These are phyloP conservation scores for Thermomyces lanuginosus DNA, from an alignment of 2,329 filamentous ascomycete genomes.

Conservation along the genomic window DNA sequence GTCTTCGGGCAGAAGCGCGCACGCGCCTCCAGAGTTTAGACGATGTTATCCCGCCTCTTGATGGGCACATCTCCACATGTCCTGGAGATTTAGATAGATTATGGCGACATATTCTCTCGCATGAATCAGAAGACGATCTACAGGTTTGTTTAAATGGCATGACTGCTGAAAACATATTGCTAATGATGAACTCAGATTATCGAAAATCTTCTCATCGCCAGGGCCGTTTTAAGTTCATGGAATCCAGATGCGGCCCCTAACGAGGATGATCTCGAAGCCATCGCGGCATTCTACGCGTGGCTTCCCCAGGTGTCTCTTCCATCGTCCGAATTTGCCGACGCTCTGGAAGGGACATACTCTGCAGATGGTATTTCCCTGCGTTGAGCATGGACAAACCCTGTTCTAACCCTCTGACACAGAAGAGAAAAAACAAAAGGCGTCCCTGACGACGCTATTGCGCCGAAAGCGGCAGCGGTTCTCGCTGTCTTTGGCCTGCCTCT, in stretches of 20 bases:
- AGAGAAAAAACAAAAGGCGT: constrained; percentile 8
- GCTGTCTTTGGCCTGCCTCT: constrained; percentile 17
- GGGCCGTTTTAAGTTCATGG: constrained; percentile 11
- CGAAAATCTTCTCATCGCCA: constrained; percentile 16
- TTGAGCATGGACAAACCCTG: background rate
- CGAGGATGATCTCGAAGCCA: constrained; percentile 11
- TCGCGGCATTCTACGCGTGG: constrained; percentile 19
- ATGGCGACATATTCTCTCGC: too few species aligned
- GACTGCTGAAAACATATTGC: background rate
- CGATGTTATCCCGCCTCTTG: too few species aligned
- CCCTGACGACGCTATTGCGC: constrained; percentile 9
- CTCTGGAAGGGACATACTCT: constrained; percentile 13
- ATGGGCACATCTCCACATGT: too few species aligned
- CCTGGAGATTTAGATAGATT: too few species aligned
- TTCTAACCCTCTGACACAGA: constrained; percentile 1
- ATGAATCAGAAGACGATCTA: too few species aligned
- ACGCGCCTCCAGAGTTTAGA: too few species aligned
- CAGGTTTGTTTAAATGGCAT: too few species aligned
- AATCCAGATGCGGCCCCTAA: constrained; percentile 7
- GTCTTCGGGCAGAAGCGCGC: too few species aligned
- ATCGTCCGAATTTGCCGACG: constrained; percentile 15
- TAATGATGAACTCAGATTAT: constrained; percentile 10
- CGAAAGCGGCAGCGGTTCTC: constrained; percentile 12
- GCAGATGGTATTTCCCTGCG: constrained; percentile 6
- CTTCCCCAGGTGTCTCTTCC: constrained; percentile 16